Percentiles rank a stretch among this genome's conserved stretches.
Evolutionary conservation across 305 asterid species (phyloP).

Genomic region (Fraxinus dipetala): DNA sequence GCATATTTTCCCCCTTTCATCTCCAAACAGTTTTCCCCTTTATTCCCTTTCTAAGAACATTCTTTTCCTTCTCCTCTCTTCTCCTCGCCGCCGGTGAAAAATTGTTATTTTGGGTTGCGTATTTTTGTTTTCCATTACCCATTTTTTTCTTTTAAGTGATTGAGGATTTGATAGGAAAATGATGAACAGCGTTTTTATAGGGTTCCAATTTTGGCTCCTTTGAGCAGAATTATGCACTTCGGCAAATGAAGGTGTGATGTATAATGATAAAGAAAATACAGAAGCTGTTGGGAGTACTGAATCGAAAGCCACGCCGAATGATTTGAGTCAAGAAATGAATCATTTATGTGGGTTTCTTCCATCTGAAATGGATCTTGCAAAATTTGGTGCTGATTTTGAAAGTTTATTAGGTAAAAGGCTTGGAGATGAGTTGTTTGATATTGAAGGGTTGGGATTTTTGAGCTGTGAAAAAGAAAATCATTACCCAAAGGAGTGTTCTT

Average conservation of each 20-base stretch:
- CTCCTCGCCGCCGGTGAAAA: too few species aligned
- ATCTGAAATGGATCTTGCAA: not conserved
- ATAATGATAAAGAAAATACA: not conserved
- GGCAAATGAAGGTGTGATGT: not conserved
- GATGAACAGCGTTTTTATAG: too few species aligned
- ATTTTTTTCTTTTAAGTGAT: too few species aligned
- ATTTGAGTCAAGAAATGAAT: not conserved
- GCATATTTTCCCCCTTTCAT: not conserved
- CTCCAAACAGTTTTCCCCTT: not conserved
- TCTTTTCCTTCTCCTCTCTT: too few species aligned
- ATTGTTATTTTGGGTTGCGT: too few species aligned
- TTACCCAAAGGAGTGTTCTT: not conserved
- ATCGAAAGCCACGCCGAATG: not conserved
- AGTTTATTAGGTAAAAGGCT: not conserved
- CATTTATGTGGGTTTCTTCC: not conserved
- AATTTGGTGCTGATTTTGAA: not conserved
- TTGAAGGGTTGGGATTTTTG: not conserved
- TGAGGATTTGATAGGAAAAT: too few species aligned
- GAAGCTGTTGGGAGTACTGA: not conserved
- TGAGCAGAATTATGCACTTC: not conserved
- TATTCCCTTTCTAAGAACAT: too few species aligned
- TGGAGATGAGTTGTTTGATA: not conserved
- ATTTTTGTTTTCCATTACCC: too few species aligned
- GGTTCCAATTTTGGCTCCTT: too few species aligned
- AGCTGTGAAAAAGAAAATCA: not conserved